These are phyloP conservation scores for Apiospora aurea DNA, from an alignment of 2,329 filamentous ascomycete species.

Conservation along the genomic window DNA sequence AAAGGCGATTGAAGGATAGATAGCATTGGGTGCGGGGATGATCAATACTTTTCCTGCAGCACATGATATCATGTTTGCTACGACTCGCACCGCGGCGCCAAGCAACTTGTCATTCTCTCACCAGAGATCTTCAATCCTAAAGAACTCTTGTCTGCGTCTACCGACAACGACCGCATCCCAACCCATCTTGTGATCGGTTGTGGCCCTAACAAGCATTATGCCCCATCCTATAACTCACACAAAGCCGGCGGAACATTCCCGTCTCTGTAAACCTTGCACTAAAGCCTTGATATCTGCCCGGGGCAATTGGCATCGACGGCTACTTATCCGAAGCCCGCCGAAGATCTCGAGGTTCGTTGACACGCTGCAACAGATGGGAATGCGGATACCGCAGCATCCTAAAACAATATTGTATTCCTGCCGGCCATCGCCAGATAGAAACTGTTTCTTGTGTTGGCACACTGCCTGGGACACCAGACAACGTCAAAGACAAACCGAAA, in stretches of 20 bases:
- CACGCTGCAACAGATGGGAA: too few relatives aligned
- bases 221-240: not conserved
- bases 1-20: too few relatives aligned
- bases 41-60: too few relatives aligned
- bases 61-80: too few relatives aligned
- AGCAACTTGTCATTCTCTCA: too few relatives aligned
- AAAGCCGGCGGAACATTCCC: not conserved
- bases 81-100: too few relatives aligned
- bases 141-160: too few relatives aligned
- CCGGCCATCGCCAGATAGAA: not conserved
- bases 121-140: too few relatives aligned
- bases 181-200: not conserved
- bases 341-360: too few relatives aligned
- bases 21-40: too few relatives aligned
- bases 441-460: not conserved
- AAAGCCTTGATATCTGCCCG: not conserved
- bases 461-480: not conserved
- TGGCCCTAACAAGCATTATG: not conserved
- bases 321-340: not conserved
- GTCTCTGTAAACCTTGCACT: not conserved
- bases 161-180: too few relatives aligned
- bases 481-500: not conserved
- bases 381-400: too few relatives aligned
- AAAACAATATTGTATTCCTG: not conserved
- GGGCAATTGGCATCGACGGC: not conserved